Conservation (phyloP, 371 early-diverging fungal genomes). For the Syncephalis fuscata region DNA sequence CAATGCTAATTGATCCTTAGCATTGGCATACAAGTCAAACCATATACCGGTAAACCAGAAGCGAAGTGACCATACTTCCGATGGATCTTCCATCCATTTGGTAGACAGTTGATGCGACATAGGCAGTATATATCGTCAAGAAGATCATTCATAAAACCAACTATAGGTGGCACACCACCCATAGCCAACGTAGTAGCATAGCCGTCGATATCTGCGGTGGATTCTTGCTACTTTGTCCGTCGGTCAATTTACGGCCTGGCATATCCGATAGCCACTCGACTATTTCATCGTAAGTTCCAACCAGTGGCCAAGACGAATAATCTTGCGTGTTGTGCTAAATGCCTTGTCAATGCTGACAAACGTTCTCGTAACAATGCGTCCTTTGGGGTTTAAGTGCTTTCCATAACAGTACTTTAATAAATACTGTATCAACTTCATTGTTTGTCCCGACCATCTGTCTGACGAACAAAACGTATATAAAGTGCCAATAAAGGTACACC, state of each 20-base stretch:
- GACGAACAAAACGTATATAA: background rate
- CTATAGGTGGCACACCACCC: conserved; percentile 4
- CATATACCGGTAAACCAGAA: conserved; percentile 38
- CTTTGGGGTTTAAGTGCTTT: conserved; percentile 18
- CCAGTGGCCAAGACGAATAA: conserved; percentile 44
- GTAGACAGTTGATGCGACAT: conserved; percentile 39
- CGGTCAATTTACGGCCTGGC: conserved; percentile 2
- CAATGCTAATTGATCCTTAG: conserved; percentile 5
- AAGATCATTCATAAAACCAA: conserved; percentile 22
- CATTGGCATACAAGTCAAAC: conserved; percentile 23
- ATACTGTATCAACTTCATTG: conserved; percentile 60
- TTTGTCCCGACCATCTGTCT: conserved; percentile 62
- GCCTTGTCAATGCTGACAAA: conserved; percentile 36
- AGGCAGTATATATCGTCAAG: conserved; percentile 62
- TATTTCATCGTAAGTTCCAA: conserved; percentile 21
- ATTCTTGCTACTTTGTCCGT: background rate
- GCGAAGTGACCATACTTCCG: conserved; percentile 25
- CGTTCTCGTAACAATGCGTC: conserved; percentile 4
- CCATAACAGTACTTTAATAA: conserved; percentile 42
- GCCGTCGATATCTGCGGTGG: background rate
- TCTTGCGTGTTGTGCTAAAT: conserved; percentile 53
- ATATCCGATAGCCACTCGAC: background rate
- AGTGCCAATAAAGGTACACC: background rate
- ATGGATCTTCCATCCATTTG: conserved; percentile 17
- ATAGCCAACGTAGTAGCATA: conserved; percentile 16